Evolutionary conservation across 495 filamentous ascomycete genomes (phyloP).

Genomic region (Hypomontagnella monticulosa): DNA sequence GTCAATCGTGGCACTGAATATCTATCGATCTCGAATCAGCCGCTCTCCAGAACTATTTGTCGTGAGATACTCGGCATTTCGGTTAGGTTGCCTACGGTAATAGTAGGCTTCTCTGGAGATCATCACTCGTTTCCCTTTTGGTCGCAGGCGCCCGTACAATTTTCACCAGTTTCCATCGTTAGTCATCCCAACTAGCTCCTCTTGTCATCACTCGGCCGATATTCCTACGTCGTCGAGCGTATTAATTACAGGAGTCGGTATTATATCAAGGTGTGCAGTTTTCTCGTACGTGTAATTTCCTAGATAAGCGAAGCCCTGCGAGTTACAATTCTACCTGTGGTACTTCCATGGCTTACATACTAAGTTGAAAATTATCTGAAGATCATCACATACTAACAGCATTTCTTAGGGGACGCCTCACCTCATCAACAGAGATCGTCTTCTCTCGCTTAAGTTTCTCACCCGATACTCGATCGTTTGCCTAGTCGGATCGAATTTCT

Average conservation of each 20-base stretch:
- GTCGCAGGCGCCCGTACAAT: constrained; percentile 67
- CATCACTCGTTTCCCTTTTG: constrained; percentile 52
- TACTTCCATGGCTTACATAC: too few relatives aligned
- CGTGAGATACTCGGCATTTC: constrained; percentile 45
- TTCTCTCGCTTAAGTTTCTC: constrained; percentile 2
- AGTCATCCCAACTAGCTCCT: constrained; percentile 11
- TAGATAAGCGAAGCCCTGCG: too few relatives aligned
- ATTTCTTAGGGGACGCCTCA: background rate
- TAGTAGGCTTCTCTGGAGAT: constrained; percentile 58
- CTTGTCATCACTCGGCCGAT: constrained; percentile 23
- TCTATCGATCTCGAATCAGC: constrained; percentile 29
- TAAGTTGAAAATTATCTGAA: background rate
- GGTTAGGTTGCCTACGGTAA: constrained; percentile 57
- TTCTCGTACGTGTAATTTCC: background rate
- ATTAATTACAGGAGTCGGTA: constrained; percentile 12
- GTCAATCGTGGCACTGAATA: constrained; percentile 43
- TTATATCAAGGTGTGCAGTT: constrained; percentile 30
- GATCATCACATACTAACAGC: constrained; percentile 18
- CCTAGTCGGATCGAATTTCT: constrained; percentile 37
- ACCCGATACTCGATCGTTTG: constrained; percentile 9
- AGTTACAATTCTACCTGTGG: too few relatives aligned
- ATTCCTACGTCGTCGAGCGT: constrained; percentile 15
- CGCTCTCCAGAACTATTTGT: constrained; percentile 45
- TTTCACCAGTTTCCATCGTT: constrained; percentile 56
- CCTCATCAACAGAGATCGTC: constrained; percentile 1